Evolutionary conservation across 768 basidiomycete genomes (phyloP).

Genomic region (Epithele typhae): DNA sequence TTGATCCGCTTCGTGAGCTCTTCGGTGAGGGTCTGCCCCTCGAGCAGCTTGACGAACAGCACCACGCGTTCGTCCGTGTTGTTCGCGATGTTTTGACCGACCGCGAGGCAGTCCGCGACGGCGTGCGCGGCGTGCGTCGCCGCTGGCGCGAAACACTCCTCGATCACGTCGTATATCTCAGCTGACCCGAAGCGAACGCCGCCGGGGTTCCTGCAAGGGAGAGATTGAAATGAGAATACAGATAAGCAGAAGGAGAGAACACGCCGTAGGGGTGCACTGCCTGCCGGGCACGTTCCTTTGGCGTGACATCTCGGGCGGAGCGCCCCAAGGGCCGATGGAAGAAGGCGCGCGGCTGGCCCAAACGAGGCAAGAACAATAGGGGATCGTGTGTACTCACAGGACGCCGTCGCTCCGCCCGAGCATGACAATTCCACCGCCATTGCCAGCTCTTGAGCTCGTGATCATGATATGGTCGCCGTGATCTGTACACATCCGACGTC

Average conservation of each 20-base stretch:
- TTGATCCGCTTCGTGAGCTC: conserved; percentile 55
- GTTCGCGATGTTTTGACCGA: conserved; percentile 62
- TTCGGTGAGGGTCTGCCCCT: conserved; percentile 43
- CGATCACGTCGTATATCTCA: conserved; percentile 78
- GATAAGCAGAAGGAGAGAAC: no score
- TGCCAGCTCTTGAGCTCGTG: conserved; percentile 58
- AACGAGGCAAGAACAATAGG: no score
- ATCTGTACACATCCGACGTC: conserved; percentile 37
- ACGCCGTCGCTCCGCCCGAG: conserved; percentile 81
- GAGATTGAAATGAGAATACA: neutral
- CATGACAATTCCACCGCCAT: conserved; percentile 79
- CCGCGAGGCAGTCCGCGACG: conserved; percentile 59
- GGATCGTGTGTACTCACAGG: conserved; percentile 42
- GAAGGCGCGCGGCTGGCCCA: neutral
- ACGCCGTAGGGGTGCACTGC: no score
- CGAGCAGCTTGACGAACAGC: conserved; percentile 64
- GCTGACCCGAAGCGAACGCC: conserved; percentile 81
- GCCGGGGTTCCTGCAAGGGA: conserved; percentile 58
- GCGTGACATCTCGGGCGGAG: no score
- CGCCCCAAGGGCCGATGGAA: neutral
- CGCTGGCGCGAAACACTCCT: conserved; percentile 50
- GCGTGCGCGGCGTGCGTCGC: conserved; percentile 36
- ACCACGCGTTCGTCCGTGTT: conserved; percentile 74
- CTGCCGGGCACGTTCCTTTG: no score
- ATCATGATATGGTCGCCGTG: conserved; percentile 74